Percentiles rank a stretch among this genome's conserved stretches.
phyloP scores from a whole-genome alignment of 2,329 filamentous ascomycete species.

The Kalmusia sp. region DNA sequence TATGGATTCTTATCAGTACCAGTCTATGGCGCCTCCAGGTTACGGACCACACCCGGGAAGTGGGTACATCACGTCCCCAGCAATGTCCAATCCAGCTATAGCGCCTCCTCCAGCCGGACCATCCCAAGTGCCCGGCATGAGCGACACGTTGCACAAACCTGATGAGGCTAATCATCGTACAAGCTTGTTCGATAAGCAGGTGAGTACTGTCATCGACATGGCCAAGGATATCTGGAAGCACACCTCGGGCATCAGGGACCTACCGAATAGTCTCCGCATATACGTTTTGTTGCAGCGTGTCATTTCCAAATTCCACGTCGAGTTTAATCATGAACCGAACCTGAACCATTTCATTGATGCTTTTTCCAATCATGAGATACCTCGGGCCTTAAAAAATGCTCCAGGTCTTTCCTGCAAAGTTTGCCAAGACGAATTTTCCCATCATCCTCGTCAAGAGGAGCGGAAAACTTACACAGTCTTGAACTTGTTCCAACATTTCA shows the following conservation, averaged over 20 bases:
- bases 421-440: slow-evolving; percentile 41
- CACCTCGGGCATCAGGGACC: slow-evolving; percentile 65
- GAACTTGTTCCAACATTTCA: slow-evolving; percentile 67
- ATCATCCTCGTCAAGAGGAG: slow-evolving; percentile 42
- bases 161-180: slow-evolving; percentile 39
- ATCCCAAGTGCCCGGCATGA: slow-evolving; percentile 23
- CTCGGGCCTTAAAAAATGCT: slow-evolving; percentile 53
- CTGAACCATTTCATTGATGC: slow-evolving; percentile 62
- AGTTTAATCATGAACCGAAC: slow-evolving; percentile 64
- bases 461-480: slow-evolving; percentile 54
- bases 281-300: slow-evolving; percentile 70
- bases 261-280: slow-evolving; percentile 68
- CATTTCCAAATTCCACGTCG: slow-evolving; percentile 62
- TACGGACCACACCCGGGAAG: slow-evolving; percentile 33
- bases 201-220: slow-evolving; percentile 52
- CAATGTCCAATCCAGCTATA: slow-evolving; percentile 35
- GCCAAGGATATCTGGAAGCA: slow-evolving; percentile 69
- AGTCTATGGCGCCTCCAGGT: slow-evolving; percentile 37
- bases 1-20: slow-evolving; percentile 38
- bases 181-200: slow-evolving; percentile 48
- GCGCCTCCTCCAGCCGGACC: slow-evolving; percentile 32
- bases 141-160: slow-evolving; percentile 22
- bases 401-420: slow-evolving; percentile 53
- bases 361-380: slow-evolving; percentile 49
- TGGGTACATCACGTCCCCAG: slow-evolving; percentile 42